Evolutionary conservation across 1,284 basidiomycete genomes (phyloP).

Genomic region (Ceratorhiza oryzae-sativae): DNA sequence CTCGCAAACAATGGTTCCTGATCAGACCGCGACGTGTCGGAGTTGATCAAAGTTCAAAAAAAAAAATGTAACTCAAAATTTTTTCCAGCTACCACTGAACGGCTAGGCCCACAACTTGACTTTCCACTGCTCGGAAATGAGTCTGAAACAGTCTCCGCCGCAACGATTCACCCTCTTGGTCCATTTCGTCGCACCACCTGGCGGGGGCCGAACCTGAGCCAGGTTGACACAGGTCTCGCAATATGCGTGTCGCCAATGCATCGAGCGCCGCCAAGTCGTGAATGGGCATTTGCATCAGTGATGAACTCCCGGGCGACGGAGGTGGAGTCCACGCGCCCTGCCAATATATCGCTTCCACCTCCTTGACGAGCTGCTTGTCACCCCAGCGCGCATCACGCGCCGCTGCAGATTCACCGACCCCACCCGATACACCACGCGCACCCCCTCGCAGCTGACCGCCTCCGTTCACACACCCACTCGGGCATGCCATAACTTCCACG

Average conservation of each 20-base stretch:
- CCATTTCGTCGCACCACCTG: conserved; percentile 53
- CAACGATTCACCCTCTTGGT: conserved; percentile 53
- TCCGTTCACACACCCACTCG: conserved; percentile 96
- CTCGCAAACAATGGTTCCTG: conserved; percentile 3
- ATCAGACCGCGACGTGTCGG: conserved; percentile 17
- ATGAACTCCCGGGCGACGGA: conserved; percentile 51
- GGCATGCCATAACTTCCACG: conserved; percentile 99
- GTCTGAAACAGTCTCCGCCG: conserved; percentile 73
- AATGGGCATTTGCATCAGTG: not conserved
- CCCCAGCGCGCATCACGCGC: conserved; percentile 62
- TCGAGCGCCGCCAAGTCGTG: conserved; percentile 51
- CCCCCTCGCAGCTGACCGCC: conserved; percentile 86
- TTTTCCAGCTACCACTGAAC: conserved; percentile 75
- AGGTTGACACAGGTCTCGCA: conserved; percentile 53
- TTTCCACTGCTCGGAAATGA: conserved; percentile 85
- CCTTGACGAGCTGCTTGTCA: conserved; percentile 76
- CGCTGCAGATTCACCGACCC: conserved; percentile 52
- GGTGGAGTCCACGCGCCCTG: conserved; percentile 60
- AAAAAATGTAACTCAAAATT: conserved; percentile 14
- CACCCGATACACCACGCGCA: conserved; percentile 48
- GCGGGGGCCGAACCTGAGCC: conserved; percentile 27
- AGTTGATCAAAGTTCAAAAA: conserved; percentile 13
- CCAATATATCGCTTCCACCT: conserved; percentile 84
- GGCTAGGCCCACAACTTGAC: conserved; percentile 80
- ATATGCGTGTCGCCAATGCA: conserved; percentile 55